These are phyloP conservation scores for Chaetomium sp. DNA, from an alignment of 2,329 filamentous ascomycete species.

Conservation along the genomic window DNA sequence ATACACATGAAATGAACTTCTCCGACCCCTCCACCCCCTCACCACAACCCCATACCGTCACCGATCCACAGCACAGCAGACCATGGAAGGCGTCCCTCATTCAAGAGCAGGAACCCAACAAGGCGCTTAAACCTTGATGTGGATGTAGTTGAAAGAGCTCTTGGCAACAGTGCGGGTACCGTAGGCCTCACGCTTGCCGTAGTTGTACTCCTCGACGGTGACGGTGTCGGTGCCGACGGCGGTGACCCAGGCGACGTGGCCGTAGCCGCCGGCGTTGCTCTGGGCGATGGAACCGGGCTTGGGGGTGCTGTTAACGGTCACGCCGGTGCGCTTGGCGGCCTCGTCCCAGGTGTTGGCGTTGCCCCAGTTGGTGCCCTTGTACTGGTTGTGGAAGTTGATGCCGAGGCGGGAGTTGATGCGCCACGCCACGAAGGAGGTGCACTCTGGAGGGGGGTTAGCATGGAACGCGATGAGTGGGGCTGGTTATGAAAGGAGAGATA, in stretches of 20 bases:
- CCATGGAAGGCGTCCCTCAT: too few relatives aligned
- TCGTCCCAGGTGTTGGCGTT: constrained; percentile 16
- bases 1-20: too few relatives aligned
- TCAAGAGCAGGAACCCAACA: neutral
- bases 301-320: constrained; percentile 14
- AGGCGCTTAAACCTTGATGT: constrained; percentile 10
- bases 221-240: constrained; percentile 9
- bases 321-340: constrained; percentile 9
- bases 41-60: too few relatives aligned
- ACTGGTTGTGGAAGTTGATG: constrained; percentile 16
- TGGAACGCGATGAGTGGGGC: neutral
- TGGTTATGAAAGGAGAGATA: neutral
- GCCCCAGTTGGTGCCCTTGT: constrained; percentile 17
- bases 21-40: too few relatives aligned
- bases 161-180: constrained; percentile 13
- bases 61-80: too few relatives aligned
- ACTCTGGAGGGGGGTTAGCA: neutral
- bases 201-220: constrained; percentile 20
- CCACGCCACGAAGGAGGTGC: constrained; percentile 17
- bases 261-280: constrained; percentile 6
- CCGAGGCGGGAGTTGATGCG: constrained; percentile 17
- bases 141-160: constrained; percentile 16
- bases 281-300: constrained; percentile 14
- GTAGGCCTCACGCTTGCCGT: constrained; percentile 6
- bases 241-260: constrained; percentile 17